These are phyloP conservation scores for Rhodotorula sp. DNA, from an alignment of 1,284 basidiomycete species.

Conservation along the genomic window DNA sequence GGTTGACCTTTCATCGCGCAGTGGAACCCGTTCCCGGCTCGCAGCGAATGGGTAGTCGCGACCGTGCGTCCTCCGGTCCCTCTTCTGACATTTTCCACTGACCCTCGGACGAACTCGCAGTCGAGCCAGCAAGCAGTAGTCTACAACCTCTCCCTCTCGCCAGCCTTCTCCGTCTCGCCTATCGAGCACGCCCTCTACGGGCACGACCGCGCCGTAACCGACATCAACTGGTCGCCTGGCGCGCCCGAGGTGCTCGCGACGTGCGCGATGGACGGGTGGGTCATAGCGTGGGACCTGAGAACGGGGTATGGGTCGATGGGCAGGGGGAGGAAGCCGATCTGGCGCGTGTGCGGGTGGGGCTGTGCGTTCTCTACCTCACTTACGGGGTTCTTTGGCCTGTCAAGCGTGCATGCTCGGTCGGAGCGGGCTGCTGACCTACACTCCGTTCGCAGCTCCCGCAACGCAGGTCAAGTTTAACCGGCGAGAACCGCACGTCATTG, in stretches of 20 bases:
- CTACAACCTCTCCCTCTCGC: conserved; percentile 80
- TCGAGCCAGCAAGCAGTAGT: conserved; percentile 94
- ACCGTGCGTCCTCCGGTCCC: conserved; percentile 56
- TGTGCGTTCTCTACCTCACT: conserved; percentile 39
- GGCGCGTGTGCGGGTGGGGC: conserved; percentile 54
- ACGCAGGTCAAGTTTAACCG: conserved; percentile 97
- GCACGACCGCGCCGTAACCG: conserved; percentile 89
- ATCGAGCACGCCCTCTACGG: conserved; percentile 78
- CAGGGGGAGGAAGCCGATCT: conserved; percentile 48
- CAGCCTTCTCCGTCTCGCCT: conserved; percentile 59
- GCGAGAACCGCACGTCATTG: conserved; percentile 77
- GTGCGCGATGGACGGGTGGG: conserved; percentile 56
- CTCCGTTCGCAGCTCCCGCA: conserved; percentile 62
- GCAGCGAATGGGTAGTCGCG: conserved; percentile 87
- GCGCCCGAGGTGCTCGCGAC: conserved; percentile 66
- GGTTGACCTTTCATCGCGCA: conserved; percentile 49
- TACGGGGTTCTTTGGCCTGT: not conserved
- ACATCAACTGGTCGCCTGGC: conserved; percentile 91
- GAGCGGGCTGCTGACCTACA: not conserved
- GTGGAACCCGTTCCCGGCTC: conserved; percentile 88
- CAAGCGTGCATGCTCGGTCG: not conserved
- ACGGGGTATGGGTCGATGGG: conserved; percentile 29
- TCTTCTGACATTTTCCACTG: not conserved
- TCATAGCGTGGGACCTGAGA: conserved; percentile 84
- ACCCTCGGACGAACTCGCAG: not conserved